Base-by-base conservation (phyloP, 768 basidiomycete species). In the Lentinula lateritia region DNA sequence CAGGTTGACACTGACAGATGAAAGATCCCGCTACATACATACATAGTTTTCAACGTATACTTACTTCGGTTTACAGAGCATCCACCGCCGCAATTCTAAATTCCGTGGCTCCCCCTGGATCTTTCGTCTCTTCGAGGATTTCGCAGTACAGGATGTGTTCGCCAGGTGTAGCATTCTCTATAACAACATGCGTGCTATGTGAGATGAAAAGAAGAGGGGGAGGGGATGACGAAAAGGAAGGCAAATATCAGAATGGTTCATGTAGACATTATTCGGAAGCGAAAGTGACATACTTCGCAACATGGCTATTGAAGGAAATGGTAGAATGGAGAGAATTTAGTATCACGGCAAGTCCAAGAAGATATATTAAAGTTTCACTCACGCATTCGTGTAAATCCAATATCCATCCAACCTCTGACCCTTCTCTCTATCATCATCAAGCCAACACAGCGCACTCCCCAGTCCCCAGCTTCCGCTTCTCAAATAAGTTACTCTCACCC, bases 81-180 rank as follows among this genome's bases (percentile, higher is more conserved):
- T 55, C 53, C 35, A 55, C 36, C 10, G 53, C 35, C 18, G 38
- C 6, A 10, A 55, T 55, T 41, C 53, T 55, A 23, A 55, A 55
- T 55, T 28, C 36, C 7, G 53, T 55, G 3, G 38, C 55, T 10
- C 55, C 55, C 32, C 23, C 41, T 1, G 55, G 55, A 18, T 56
- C 55, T 6, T 35, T 43, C 8, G 55, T 56, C 2, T 56, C 55
- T 42, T 56, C 32, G 8, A 56, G 28, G 18, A 56, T 41, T 18
- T 56, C 55, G 55, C 55, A 56, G 15, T 56, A 39, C 6, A 56
- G 39, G 18, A 43, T 56, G 16, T 56, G 55, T 16, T 56, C 55
- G 23, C 55, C 55, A 16, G 38, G 55, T 20, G 15, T 39, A 0
- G 32, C 55, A 6, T 42, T 41, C 10, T 56, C 7, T 5, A 28